Base-by-base conservation (phyloP, 176 grass and related monocot species). In the Cenchrus fungigraminus region DNA sequence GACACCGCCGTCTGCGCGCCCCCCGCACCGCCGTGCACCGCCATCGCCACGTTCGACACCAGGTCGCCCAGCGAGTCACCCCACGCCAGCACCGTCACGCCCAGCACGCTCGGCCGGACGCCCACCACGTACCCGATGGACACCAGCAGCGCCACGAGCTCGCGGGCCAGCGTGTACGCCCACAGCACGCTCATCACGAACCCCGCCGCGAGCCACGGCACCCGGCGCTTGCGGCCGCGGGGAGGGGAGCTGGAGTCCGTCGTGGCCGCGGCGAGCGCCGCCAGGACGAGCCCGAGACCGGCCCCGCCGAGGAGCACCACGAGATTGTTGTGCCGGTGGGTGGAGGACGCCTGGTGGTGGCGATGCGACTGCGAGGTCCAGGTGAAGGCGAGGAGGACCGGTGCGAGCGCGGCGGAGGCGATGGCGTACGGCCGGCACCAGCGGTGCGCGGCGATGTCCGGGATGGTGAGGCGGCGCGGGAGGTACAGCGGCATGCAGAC, bases 161-260 rank as follows among this genome's bases (percentile, higher is more conserved):
- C 95, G 13, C 92, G 89, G 9, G 95, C 95, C 17, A 92, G 85
- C 1, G 92, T 89, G 82, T 95, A 97, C 0, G 95, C 93, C 95
- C 95, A 97, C 2, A 92, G 82, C 42, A 97, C 90, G 73, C 95
- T 97, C 95, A 97, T 97, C 14, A 90, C 19, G 68, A 97, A 97
- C 65, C 95, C 95, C 0, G 90, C 95, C 0, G 89, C 85, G 0
- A 97, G 73, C 95, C 92, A 97, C 9, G 92, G 95, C 45, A 97
- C 66, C 7, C 87, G 73, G 0, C 73, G 74, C 40, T 75, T 59
- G 2, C 70, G 85, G 0, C 89, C 69, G 6, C 53, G 88, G 0
- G 92, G 95, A 0, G 92, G 92, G 2, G 68, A 58, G 1, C 1
- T 5, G 12, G 17, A 0, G 9, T 89, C 73, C 2, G 92, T 97